phyloP scores from a whole-genome alignment of 164 flowering plant genomes.

The Warburgia ugandensis region DNA sequence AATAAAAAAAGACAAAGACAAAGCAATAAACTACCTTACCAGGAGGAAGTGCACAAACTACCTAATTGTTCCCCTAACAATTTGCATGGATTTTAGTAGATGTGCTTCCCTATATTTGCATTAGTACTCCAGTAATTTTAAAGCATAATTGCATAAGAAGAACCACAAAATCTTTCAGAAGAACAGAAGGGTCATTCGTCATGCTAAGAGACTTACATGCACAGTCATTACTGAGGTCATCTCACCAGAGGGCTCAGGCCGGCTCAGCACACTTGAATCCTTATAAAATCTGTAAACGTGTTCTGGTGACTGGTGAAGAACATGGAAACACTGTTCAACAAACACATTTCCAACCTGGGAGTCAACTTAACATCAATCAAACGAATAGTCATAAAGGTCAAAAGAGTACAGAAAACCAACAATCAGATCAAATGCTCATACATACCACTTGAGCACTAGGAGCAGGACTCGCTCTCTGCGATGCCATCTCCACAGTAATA shows the following conservation, averaged over 20 bases:
- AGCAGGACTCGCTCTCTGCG: conserved; percentile 23
- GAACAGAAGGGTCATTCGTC: neutral
- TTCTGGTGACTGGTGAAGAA: conserved; percentile 59
- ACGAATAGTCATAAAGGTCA: neutral
- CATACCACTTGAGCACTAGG: conserved; percentile 50
- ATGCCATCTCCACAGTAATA: conserved; percentile 37
- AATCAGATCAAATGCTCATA: neutral
- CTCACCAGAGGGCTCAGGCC: conserved; percentile 49
- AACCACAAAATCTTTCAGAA: neutral
- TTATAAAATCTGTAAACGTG: conserved; percentile 52
- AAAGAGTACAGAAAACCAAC: neutral
- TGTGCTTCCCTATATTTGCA: too few relatives aligned
- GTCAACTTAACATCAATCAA: neutral
- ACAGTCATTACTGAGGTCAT: conserved; percentile 54
- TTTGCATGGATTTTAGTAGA: too few relatives aligned
- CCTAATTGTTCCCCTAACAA: too few relatives aligned
- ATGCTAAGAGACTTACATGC: conserved; percentile 30
- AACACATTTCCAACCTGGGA: conserved; percentile 49
- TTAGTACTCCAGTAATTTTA: too few relatives aligned
- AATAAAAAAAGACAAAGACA: too few relatives aligned
- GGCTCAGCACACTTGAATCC: conserved; percentile 52
- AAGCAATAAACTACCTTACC: too few relatives aligned
- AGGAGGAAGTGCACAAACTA: too few relatives aligned
- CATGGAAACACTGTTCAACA: conserved; percentile 71
- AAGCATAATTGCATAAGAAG: neutral